A percentile compares a stretch with the other conserved stretches of the same genome.
phyloP scores from a whole-genome alignment of 345 rosid genomes.

The Streptanthus diversifolius region DNA sequence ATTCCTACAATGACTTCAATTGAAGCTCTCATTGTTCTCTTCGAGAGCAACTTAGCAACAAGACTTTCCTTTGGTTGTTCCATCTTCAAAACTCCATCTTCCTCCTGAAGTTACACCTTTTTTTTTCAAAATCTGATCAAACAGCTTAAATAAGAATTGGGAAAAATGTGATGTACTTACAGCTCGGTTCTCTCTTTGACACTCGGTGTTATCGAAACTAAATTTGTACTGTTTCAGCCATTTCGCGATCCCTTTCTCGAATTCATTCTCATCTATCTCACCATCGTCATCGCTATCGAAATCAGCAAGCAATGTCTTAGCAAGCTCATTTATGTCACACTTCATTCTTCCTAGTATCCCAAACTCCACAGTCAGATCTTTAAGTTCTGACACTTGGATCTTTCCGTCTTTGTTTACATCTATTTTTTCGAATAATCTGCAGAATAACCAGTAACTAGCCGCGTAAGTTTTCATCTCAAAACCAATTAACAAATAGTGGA shows the following conservation, averaged over 20 bases:
- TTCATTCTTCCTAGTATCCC: constrained; percentile 23
- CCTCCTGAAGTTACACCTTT: constrained; percentile 5
- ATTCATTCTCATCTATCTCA: constrained; percentile 13
- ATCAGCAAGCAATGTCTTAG: constrained; percentile 4
- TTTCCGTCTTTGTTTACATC: constrained; percentile 29
- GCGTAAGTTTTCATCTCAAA: background rate
- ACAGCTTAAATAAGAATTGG: background rate
- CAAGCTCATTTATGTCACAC: constrained; percentile 19
- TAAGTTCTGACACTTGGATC: constrained; percentile 26
- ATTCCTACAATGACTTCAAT: constrained; percentile 27
- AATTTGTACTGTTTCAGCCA: constrained; percentile 22
- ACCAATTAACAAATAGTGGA: background rate
- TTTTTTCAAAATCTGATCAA: background rate
- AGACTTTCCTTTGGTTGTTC: constrained; percentile 9
- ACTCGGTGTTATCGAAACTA: background rate
- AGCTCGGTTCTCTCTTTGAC: background rate
- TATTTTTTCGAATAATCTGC: constrained; percentile 23
- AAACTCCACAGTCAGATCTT: constrained; percentile 18
- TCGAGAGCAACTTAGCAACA: constrained; percentile 11
- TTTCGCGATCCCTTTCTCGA: background rate
- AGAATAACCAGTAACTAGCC: background rate
- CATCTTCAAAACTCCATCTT: constrained; percentile 14
- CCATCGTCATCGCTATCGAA: constrained; percentile 13
- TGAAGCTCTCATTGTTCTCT: constrained; percentile 6
- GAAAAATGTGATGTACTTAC: background rate